Base-by-base conservation (phyloP, 371 early-diverging fungal genomes). In the Mortierella sp. region DNA sequence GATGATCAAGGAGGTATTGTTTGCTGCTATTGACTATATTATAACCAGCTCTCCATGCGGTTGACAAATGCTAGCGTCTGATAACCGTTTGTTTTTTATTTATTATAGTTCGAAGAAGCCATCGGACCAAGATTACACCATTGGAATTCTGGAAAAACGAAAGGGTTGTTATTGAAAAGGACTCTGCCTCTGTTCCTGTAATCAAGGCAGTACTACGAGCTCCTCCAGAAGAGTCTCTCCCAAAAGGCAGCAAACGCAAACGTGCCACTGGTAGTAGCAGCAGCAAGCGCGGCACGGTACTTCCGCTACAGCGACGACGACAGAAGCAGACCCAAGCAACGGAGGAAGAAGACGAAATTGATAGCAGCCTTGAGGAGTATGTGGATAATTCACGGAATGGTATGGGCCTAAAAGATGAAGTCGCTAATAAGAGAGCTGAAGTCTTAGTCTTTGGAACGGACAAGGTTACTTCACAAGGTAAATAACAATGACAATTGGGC, bases 111-210 rank as follows among this genome's bases (percentile, higher is more conserved):
- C 73, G 79, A 29, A 68, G 69, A 32, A 78, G 79, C 34, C 58
- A 55, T 31, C 68, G 79, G 23, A 73, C 73, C 2, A 68, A 65
- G 40, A 54, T 78, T n/a, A 55, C 66, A 15, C 79, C 79, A 13
- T 55, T 78, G 34, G 66, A 78, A 40, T 78, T 62, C 56, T 78
- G 79, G 79, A 72, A 65, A 65, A 78, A 78, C 40, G 79, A 78
- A 28, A 64, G 73, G 6, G 66, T 78, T 2, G 42, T 78, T 10
- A 22, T 66, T 12, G 69, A 57, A 2, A 65, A 55, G 28, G 43
- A 29, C 28, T 58, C 54, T 1, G 61, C 66, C 22, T 40, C 63
- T 1, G 63, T 56, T 2, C 72, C 65, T 1, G 64, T 64, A 9
- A 78, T 78, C 67, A 78, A 78, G 32, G 69, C 69, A 37, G 70